These are phyloP conservation scores for Candida peoriensis DNA, from an alignment of 805 yeast species.

Conservation along the genomic window DNA sequence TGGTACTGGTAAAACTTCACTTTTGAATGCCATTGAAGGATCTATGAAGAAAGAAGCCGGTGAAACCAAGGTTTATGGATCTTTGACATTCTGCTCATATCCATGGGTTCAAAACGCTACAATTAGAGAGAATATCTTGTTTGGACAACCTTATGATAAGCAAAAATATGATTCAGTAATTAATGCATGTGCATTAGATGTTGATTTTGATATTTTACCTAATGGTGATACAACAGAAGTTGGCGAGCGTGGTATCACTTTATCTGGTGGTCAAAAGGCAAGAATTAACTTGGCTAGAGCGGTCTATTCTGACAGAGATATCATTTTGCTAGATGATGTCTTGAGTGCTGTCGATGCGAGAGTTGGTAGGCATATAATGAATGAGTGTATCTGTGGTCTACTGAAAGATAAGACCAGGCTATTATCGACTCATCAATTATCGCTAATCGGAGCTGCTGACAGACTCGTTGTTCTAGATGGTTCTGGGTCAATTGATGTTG, in stretches of 20 bases:
- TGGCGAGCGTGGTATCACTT: slow-evolving; percentile 81
- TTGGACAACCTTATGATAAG: slow-evolving; percentile 54
- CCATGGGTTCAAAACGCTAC: slow-evolving; percentile 88
- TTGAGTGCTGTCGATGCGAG: slow-evolving; percentile 83
- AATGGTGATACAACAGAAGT: slow-evolving; percentile 77
- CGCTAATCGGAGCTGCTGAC: slow-evolving; percentile 65
- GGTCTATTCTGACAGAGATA: slow-evolving; percentile 64
- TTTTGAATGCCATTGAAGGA: slow-evolving; percentile 68
- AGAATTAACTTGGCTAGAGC: slow-evolving; percentile 76
- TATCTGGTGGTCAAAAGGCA: slow-evolving; percentile 90
- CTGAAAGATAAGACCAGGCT: slow-evolving; percentile 58
- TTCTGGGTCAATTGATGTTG: slow-evolving; percentile 61
- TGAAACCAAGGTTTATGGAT: slow-evolving; percentile 45
- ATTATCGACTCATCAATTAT: slow-evolving; percentile 80
- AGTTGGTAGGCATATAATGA: slow-evolving; percentile 76
- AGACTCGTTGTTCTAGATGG: slow-evolving; percentile 58
- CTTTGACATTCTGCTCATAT: slow-evolving; percentile 49
- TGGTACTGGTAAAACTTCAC: slow-evolving; percentile 78
- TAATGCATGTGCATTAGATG: slow-evolving; percentile 59
- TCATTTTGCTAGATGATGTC: slow-evolving; percentile 71
- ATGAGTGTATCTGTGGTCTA: slow-evolving; percentile 58
- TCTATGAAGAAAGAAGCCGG: slow-evolving; percentile 59
- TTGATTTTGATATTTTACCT: slow-evolving; percentile 61
- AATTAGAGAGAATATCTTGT: slow-evolving; percentile 65
- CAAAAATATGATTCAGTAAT: slow-evolving; percentile 49